These are phyloP conservation scores for Rubus parviflorus DNA, from an alignment of 306 rosid genomes.

Conservation along the genomic window DNA sequence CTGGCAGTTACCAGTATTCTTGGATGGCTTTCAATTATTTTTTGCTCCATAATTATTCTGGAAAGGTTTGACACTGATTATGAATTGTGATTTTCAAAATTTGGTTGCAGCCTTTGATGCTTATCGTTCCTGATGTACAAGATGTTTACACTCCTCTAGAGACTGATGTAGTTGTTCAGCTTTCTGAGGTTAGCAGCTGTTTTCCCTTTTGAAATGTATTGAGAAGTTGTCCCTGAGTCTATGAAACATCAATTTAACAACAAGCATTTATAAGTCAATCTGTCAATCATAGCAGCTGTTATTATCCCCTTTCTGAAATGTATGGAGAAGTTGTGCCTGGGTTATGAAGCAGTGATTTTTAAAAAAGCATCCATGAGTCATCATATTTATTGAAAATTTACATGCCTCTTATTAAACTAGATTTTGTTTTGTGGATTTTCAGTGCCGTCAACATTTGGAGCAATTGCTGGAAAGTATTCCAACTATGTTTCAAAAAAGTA, in stretches of 20 bases:
- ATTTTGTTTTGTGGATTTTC: slow-evolving; percentile 26
- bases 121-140: slow-evolving; percentile 95
- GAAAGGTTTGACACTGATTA: slow-evolving; percentile 23
- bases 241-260: slow-evolving; percentile 8
- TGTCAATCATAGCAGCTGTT: slow-evolving; percentile 23
- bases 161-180: slow-evolving; percentile 85
- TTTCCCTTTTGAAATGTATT: slow-evolving; percentile 11
- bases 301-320: not conserved
- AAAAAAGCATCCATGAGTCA: slow-evolving; percentile 14
- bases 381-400: slow-evolving; percentile 1
- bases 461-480: slow-evolving; percentile 89
- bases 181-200: slow-evolving; percentile 72
- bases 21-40: not conserved
- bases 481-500: slow-evolving; percentile 77
- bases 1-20: not conserved
- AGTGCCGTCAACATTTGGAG: slow-evolving; percentile 96
- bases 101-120: slow-evolving; percentile 85
- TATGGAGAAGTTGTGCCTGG: not conserved
- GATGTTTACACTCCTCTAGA: slow-evolving; percentile 96
- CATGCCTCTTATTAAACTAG: slow-evolving; percentile 14
- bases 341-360: slow-evolving; percentile 12
- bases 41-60: not conserved
- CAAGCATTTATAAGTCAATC: slow-evolving; percentile 11
- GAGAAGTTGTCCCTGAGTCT: not conserved
- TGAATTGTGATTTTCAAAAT: slow-evolving; percentile 30